These are phyloP conservation scores for Clarireedia hainanense DNA, from an alignment of 2,329 filamentous ascomycete genomes.

Conservation along the genomic window DNA sequence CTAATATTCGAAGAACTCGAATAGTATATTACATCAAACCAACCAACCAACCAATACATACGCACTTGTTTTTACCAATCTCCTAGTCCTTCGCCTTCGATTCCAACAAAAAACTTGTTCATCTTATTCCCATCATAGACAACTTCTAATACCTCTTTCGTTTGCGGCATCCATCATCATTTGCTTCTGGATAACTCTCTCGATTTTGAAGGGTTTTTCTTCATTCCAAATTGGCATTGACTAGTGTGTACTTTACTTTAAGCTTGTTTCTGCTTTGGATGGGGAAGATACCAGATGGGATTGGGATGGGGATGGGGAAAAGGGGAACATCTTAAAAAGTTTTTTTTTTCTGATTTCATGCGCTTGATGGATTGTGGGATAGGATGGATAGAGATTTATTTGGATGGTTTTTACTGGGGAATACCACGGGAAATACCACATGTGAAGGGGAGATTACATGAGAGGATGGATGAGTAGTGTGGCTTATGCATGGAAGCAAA, in stretches of 20 bases:
- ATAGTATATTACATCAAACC: neutral
- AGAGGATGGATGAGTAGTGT: neutral
- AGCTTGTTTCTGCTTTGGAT: no score
- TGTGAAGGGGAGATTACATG: neutral
- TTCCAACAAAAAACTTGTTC: neutral
- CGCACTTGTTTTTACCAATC: neutral
- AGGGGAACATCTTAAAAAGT: no score
- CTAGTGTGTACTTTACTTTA: no score
- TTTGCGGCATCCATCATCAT: neutral
- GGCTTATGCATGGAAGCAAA: no score
- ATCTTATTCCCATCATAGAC: constrained; percentile 1
- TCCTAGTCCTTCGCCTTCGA: neutral
- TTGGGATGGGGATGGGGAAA: no score
- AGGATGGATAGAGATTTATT: neutral
- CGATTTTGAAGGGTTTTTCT: neutral
- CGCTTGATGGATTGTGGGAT: neutral
- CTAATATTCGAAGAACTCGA: no score
- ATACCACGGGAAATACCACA: neutral
- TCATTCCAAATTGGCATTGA: no score
- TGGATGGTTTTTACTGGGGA: no score
- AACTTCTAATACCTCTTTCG: neutral
- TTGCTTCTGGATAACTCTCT: neutral
- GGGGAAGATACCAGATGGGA: no score
- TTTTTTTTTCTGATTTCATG: neutral
- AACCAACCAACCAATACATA: neutral